Conservation (phyloP, 2,329 filamentous ascomycete species). For the Pseudopithomyces maydicus region DNA sequence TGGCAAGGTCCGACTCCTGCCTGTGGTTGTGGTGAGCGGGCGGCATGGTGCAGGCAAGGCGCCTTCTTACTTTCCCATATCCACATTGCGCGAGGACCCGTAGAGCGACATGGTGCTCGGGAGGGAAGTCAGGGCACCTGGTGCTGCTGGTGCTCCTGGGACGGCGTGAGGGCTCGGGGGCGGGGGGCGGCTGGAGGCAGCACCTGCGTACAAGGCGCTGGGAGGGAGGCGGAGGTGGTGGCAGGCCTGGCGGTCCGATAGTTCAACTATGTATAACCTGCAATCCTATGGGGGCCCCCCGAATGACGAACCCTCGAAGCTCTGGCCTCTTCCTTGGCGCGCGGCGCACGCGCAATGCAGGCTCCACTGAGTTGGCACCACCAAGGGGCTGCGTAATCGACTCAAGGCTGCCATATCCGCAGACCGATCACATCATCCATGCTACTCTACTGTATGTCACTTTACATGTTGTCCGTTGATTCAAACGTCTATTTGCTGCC, state of each 20-base stretch:
- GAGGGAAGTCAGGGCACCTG: background rate
- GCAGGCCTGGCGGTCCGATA: background rate
- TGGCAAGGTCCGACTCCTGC: slow-evolving; percentile 67
- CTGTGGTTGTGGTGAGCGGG: slow-evolving; percentile 35
- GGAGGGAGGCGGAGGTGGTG: background rate
- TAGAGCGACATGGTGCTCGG: slow-evolving; percentile 6
- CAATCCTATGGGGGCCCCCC: background rate
- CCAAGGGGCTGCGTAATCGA: slow-evolving; percentile 6
- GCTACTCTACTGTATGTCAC: slow-evolving; percentile 41
- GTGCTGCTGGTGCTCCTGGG: background rate
- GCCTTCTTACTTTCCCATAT: slow-evolving; percentile 63
- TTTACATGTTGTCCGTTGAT: slow-evolving; percentile 20
- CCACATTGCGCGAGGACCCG: slow-evolving; percentile 55
- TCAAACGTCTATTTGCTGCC: background rate
- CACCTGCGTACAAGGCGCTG: background rate
- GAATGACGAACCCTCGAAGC: background rate
- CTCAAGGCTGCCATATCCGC: slow-evolving; percentile 14
- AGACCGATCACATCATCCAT: slow-evolving; percentile 42
- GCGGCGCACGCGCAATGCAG: slow-evolving; percentile 1
- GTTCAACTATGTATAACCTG: background rate
- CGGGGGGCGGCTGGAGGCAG: background rate
- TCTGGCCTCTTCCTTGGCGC: slow-evolving; percentile 2
- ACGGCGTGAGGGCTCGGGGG: background rate
- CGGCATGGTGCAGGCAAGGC: background rate
- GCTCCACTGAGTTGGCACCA: background rate